These are phyloP conservation scores for Phialemonium atrogriseum DNA, from an alignment of 2,329 filamentous ascomycete genomes.

Conservation along the genomic window DNA sequence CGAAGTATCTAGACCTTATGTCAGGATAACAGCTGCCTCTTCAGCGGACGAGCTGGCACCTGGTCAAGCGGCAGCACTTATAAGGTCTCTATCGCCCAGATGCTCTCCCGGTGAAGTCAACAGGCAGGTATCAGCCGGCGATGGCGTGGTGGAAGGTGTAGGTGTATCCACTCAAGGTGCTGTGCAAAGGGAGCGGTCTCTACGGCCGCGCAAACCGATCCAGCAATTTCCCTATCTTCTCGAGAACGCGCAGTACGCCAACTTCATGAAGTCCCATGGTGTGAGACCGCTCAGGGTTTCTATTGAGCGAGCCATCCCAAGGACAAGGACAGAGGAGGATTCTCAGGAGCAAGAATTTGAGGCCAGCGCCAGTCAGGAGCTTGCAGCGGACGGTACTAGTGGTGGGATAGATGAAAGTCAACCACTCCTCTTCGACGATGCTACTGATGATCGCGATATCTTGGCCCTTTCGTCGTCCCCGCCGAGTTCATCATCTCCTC, in stretches of 20 bases:
- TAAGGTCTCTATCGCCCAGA: slow-evolving; percentile 15
- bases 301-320: slow-evolving; percentile 13
- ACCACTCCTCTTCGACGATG: slow-evolving; percentile 12
- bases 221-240: slow-evolving; percentile 52
- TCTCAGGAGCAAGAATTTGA: slow-evolving; percentile 43
- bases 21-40: slow-evolving; percentile 22
- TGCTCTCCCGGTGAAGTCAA: slow-evolving; percentile 15
- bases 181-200: slow-evolving; percentile 34
- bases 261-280: slow-evolving; percentile 43
- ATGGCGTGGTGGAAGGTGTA: neutral
- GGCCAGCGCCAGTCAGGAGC: slow-evolving; percentile 38
- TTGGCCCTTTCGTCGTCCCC: slow-evolving; percentile 20
- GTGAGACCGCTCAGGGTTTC: slow-evolving; percentile 41
- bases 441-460: slow-evolving; percentile 14
- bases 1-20: slow-evolving; percentile 28
- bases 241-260: slow-evolving; percentile 47
- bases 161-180: slow-evolving; percentile 14
- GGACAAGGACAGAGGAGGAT: slow-evolving; percentile 27
- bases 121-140: no score
- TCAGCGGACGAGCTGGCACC: no score
- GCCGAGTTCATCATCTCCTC: slow-evolving; percentile 16
- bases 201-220: slow-evolving; percentile 53
- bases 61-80: no score
- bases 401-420: slow-evolving; percentile 10
- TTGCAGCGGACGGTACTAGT: slow-evolving; percentile 9